Conservation (phyloP, 768 basidiomycete genomes). For the Tulasnella sp. region DNA sequence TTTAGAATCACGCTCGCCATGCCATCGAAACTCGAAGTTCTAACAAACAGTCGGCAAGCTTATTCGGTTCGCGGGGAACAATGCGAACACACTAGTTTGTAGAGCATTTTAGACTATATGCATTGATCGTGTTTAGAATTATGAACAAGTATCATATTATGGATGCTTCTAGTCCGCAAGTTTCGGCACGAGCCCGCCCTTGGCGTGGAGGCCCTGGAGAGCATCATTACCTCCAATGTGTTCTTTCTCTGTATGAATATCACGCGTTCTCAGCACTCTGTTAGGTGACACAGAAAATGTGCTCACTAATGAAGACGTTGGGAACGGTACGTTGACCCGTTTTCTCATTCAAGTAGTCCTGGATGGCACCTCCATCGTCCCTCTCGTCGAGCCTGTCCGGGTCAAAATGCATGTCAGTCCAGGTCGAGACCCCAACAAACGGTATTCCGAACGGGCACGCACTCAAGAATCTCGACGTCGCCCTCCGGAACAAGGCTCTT, state of each 20-base stretch:
- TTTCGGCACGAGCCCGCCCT: slow-evolving; percentile 16
- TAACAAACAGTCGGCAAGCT: neutral
- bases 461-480: slow-evolving; percentile 27
- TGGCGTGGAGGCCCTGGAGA: slow-evolving; percentile 18
- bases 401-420: neutral
- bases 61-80: too few relatives aligned
- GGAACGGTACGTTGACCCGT: slow-evolving; percentile 68
- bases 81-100: too few relatives aligned
- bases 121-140: neutral
- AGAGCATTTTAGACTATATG: neutral
- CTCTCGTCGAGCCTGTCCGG: slow-evolving; percentile 23
- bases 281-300: neutral
- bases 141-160: neutral
- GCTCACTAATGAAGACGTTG: slow-evolving; percentile 64
- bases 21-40: neutral
- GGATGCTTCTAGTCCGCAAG: neutral
- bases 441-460: slow-evolving; percentile 10
- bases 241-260: slow-evolving; percentile 20
- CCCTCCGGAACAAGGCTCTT: slow-evolving; percentile 20
- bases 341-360: slow-evolving; percentile 54
- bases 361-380: slow-evolving; percentile 55
- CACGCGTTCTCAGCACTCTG: neutral
- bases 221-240: slow-evolving; percentile 28
- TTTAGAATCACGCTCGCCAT: too few relatives aligned
- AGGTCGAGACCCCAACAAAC: neutral